Percentiles rank a stretch among this genome's conserved stretches.
Conservation (phyloP, 192 early-diverging fungal genomes). For the Backusella luteola region DNA sequence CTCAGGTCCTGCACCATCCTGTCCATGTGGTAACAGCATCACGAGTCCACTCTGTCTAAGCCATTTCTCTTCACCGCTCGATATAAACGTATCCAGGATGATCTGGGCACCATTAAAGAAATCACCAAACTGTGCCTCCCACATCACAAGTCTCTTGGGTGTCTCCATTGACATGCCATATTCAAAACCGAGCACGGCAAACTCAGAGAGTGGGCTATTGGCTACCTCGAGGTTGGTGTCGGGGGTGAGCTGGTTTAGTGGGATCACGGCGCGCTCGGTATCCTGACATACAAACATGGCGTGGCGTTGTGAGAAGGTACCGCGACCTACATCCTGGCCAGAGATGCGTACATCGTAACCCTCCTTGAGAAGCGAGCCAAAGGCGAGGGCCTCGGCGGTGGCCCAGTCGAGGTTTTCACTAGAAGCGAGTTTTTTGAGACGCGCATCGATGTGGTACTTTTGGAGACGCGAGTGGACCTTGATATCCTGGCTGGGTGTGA, state of each 20-base stretch:
- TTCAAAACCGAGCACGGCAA: conserved; percentile 95
- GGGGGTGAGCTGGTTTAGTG: conserved; percentile 66
- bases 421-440: conserved; percentile 67
- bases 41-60: conserved; percentile 87
- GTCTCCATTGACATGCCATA: conserved; percentile 91
- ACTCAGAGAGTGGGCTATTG: conserved; percentile 89
- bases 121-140: conserved; percentile 99
- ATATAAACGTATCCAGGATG: conserved; percentile 89
- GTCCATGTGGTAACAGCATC: conserved; percentile 94
- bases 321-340: conserved; percentile 97
- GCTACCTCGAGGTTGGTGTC: conserved; percentile 60
- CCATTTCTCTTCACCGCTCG: conserved; percentile 93
- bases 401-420: conserved; percentile 90
- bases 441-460: conserved; percentile 89
- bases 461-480: conserved; percentile 79
- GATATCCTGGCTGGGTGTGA: conserved; percentile 65
- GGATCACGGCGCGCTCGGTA: conserved; percentile 82
- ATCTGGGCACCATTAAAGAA: conserved; percentile 97
- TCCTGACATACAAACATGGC: conserved; percentile 95
- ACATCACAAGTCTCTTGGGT: conserved; percentile 84
- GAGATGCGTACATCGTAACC: conserved; percentile 90
- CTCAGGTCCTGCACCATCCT: conserved; percentile 95
- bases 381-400: conserved; percentile 89
- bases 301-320: conserved; percentile 96
- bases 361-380: conserved; percentile 84